Percentiles rank a stretch among this genome's conserved stretches.
These are phyloP conservation scores for Phialocephala subalpina DNA, from an alignment of 2,329 filamentous ascomycete species.

Conservation along the genomic window DNA sequence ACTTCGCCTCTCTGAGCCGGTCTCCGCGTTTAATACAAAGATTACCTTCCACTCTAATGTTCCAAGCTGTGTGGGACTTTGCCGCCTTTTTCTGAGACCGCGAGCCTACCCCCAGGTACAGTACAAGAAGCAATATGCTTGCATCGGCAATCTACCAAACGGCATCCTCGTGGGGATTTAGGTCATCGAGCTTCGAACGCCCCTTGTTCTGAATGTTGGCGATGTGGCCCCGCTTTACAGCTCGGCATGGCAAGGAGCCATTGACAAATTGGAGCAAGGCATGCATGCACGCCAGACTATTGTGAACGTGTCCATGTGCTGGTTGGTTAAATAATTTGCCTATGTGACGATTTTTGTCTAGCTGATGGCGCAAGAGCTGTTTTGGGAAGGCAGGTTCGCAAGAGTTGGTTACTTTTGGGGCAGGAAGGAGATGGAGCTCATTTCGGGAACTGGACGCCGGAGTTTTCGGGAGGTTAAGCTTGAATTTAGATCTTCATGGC, in stretches of 20 bases:
- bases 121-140: conserved; percentile 7
- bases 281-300: conserved; percentile 4
- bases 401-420: not conserved
- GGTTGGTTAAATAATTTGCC: too few relatives aligned
- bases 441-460: not conserved
- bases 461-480: not conserved
- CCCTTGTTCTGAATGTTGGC: not conserved
- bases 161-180: not conserved
- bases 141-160: conserved; percentile 5
- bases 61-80: too few relatives aligned
- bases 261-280: not conserved
- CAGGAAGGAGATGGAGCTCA: not conserved
- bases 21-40: too few relatives aligned
- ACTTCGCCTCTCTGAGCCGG: too few relatives aligned
- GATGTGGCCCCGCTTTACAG: conserved; percentile 12
- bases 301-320: not conserved
- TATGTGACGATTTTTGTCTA: not conserved
- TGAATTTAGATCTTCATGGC: not conserved
- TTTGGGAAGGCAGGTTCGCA: conserved; percentile 3
- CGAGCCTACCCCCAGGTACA: not conserved
- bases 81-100: too few relatives aligned
- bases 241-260: not conserved
- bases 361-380: conserved; percentile 6
- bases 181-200: not conserved
- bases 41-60: too few relatives aligned